Conservation (phyloP, 768 basidiomycete species). For the Lactarius psammicola region DNA sequence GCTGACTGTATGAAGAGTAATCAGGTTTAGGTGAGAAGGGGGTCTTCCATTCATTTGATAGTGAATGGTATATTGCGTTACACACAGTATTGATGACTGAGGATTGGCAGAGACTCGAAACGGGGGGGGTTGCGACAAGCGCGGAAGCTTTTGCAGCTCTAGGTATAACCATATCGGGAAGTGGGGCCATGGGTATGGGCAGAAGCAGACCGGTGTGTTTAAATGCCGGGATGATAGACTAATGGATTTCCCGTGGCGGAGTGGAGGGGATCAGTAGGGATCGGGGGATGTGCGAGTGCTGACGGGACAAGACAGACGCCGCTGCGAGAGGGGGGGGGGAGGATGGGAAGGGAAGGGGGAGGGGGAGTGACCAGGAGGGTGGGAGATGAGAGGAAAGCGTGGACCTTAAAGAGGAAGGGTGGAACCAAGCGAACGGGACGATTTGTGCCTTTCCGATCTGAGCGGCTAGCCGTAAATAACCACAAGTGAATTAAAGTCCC, state of each 20-base stretch:
- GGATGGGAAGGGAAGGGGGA: neutral
- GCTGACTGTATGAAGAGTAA: slow-evolving; percentile 14
- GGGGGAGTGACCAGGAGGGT: neutral
- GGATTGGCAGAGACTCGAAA: slow-evolving; percentile 24
- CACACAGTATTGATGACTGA: slow-evolving; percentile 21
- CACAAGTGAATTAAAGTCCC: slow-evolving; percentile 17
- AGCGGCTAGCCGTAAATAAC: slow-evolving; percentile 30
- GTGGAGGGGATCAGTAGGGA: slow-evolving; percentile 1
- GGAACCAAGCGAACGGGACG: slow-evolving; percentile 16
- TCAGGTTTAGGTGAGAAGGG: slow-evolving; percentile 16
- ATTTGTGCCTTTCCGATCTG: slow-evolving; percentile 30
- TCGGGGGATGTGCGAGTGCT: slow-evolving; percentile 12
- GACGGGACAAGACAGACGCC: slow-evolving; percentile 20
- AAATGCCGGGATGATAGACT: slow-evolving; percentile 17
- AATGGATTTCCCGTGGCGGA: neutral
- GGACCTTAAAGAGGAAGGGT: slow-evolving; percentile 9
- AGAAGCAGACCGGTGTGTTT: slow-evolving; percentile 20
- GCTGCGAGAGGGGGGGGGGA: neutral
- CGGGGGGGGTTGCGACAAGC: slow-evolving; percentile 28
- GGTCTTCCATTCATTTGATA: slow-evolving; percentile 25
- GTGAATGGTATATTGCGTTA: slow-evolving; percentile 19
- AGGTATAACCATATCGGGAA: slow-evolving; percentile 26
- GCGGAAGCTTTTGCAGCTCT: slow-evolving; percentile 25
- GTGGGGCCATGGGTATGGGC: slow-evolving; percentile 17
- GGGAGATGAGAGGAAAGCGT: neutral